A percentile compares a stretch with the other conserved stretches of the same genome.
phyloP scores from a whole-genome alignment of 371 early-diverging fungal genomes.

The Mucor sp. region DNA sequence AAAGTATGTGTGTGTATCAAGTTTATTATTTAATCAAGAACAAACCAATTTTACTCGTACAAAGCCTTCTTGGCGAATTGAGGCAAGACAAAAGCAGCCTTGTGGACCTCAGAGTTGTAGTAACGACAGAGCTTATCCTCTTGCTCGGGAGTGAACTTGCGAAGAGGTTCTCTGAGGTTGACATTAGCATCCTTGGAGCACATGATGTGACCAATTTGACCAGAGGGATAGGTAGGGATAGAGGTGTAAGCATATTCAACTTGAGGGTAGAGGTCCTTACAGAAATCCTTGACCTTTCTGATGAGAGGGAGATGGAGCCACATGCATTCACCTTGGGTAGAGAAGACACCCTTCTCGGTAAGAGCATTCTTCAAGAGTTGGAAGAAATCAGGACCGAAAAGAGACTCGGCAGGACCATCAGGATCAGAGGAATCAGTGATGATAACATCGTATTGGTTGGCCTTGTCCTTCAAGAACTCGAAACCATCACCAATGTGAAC shows the following conservation, averaged over 20 bases:
- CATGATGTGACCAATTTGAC: conserved; percentile 95
- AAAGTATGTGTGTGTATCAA: too few relatives aligned
- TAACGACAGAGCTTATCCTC: conserved; percentile 84
- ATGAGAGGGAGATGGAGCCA: conserved; percentile 95
- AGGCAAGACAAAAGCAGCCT: conserved; percentile 91
- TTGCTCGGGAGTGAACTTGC: conserved; percentile 75
- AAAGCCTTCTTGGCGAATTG: conserved; percentile 77
- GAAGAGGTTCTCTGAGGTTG: conserved; percentile 78
- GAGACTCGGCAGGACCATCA: conserved; percentile 94
- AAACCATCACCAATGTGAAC: conserved; percentile 96
- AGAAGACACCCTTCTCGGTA: conserved; percentile 88
- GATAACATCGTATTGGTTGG: conserved; percentile 90
- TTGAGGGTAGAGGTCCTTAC: conserved; percentile 80
- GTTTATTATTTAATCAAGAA: neutral
- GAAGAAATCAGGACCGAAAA: conserved; percentile 91
- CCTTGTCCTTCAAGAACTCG: conserved; percentile 86
- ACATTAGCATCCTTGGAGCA: conserved; percentile 80
- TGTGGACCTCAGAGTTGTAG: conserved; percentile 94
- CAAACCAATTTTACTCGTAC: conserved; percentile 15
- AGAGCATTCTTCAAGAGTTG: conserved; percentile 90
- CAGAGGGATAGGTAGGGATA: conserved; percentile 97
- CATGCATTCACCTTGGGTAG: conserved; percentile 97
- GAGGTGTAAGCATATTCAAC: conserved; percentile 93
- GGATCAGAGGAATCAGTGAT: conserved; percentile 99
- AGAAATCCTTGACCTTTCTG: conserved; percentile 80